These are phyloP conservation scores for Senna tora DNA, from an alignment of 306 rosid genomes.

Conservation along the genomic window DNA sequence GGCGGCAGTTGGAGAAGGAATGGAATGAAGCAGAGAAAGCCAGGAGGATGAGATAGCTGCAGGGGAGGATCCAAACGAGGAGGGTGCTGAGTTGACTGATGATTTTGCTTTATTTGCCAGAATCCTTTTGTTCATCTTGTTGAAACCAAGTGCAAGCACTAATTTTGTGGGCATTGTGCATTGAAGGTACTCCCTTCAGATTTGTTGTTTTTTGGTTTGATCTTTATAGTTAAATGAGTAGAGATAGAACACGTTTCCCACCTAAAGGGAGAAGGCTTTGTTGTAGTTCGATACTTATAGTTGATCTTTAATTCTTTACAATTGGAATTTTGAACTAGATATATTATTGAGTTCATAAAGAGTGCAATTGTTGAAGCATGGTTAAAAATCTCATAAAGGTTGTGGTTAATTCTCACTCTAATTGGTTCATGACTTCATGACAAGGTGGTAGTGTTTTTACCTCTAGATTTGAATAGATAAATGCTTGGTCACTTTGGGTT, in stretches of 20 bases:
- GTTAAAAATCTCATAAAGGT: background rate
- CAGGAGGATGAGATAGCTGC: constrained; percentile 72
- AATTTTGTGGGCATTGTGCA: constrained; percentile 71
- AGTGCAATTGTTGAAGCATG: background rate
- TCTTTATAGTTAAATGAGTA: too few species aligned
- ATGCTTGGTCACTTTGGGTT: background rate
- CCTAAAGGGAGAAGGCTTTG: too few species aligned
- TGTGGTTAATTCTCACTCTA: background rate
- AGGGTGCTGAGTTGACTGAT: constrained; percentile 38
- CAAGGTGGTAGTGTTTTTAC: too few species aligned
- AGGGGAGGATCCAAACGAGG: constrained; percentile 51
- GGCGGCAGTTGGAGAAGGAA: constrained; percentile 90
- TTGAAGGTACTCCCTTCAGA: constrained; percentile 46
- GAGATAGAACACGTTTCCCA: too few species aligned
- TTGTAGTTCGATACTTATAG: background rate
- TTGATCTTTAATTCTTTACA: background rate
- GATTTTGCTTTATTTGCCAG: constrained; percentile 62
- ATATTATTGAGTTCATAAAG: background rate
- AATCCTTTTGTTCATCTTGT: constrained; percentile 67
- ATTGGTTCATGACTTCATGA: constrained; percentile 5
- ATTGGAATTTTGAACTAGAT: background rate
- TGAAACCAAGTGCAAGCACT: constrained; percentile 65
- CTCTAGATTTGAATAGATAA: background rate
- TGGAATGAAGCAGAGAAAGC: constrained; percentile 88
- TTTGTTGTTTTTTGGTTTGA: too few species aligned